These are phyloP conservation scores for Cenchrus fungigraminus DNA, from an alignment of 176 grass and related monocot species.

Conservation along the genomic window DNA sequence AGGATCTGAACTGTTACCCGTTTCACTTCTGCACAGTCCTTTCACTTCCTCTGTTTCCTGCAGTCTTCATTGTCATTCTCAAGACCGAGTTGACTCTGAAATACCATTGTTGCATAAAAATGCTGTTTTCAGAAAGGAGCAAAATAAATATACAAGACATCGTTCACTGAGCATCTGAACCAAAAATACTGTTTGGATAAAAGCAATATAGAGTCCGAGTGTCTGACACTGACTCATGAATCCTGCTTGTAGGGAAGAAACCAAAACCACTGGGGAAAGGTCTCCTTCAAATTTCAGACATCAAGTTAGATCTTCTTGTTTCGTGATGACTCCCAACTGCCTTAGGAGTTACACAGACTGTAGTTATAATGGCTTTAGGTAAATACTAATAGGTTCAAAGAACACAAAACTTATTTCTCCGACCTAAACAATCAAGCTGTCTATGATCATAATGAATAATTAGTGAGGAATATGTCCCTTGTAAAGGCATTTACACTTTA, in stretches of 20 bases:
- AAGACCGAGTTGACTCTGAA: not conserved
- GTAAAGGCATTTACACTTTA: conserved; percentile 50
- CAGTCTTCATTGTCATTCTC: not conserved
- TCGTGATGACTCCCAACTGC: not conserved
- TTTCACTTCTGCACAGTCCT: not conserved
- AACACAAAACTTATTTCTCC: conserved; percentile 11
- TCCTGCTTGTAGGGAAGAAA: not conserved
- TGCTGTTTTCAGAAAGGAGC: not conserved
- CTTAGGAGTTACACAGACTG: not conserved
- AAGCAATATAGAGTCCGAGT: not conserved
- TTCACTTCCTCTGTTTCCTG: not conserved
- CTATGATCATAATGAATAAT: conserved; percentile 43
- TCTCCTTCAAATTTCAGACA: not conserved
- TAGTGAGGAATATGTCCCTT: conserved; percentile 48
- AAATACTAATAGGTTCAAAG: conserved; percentile 14
- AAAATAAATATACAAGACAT: not conserved
- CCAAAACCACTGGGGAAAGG: not conserved
- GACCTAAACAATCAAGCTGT: conserved; percentile 29
- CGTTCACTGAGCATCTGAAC: not conserved
- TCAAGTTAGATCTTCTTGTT: not conserved
- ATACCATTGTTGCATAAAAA: not conserved
- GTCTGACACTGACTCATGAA: conserved; percentile 12
- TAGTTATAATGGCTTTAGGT: not conserved
- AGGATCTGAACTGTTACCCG: conserved; percentile 20
- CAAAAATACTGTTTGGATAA: not conserved